phyloP scores from a whole-genome alignment of 768 basidiomycete species.

The Lactarius sanguifluus region DNA sequence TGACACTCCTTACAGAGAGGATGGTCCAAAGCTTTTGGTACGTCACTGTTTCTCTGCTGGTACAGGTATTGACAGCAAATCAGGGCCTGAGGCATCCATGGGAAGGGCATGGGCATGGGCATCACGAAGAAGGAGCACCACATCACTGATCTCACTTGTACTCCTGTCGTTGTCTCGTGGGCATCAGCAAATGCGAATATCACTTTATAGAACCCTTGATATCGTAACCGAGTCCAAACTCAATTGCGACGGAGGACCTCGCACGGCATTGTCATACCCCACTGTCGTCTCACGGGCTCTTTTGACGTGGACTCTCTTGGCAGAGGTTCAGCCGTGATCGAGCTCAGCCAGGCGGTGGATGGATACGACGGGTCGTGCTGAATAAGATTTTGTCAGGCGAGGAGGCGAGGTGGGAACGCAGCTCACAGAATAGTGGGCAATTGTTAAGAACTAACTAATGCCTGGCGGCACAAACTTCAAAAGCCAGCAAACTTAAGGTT shows the following conservation, averaged over 20 bases:
- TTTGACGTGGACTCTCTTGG: background rate
- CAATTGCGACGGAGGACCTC: background rate
- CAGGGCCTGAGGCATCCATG: conserved; percentile 54
- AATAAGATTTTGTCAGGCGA: background rate
- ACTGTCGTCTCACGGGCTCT: background rate
- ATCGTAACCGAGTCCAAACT: background rate
- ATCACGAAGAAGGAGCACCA: conserved; percentile 40
- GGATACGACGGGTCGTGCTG: background rate
- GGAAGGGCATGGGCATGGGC: conserved; percentile 55
- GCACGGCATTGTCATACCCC: background rate
- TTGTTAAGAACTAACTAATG: background rate
- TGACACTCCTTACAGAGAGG: conserved; percentile 37
- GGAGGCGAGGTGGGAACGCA: background rate
- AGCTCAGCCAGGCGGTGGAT: background rate
- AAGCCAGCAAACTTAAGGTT: background rate
- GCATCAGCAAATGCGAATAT: background rate
- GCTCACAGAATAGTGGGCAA: background rate
- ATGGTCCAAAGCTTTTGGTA: conserved; percentile 40
- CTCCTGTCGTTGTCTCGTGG: background rate
- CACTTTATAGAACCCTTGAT: background rate
- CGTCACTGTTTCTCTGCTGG: conserved; percentile 10
- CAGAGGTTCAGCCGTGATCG: background rate
- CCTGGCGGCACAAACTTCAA: background rate
- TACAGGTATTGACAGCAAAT: background rate
- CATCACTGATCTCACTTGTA: conserved; percentile 39